A percentile compares a stretch with the other conserved stretches of the same genome.
Evolutionary conservation across 1,284 basidiomycete genomes (phyloP).

Genomic region (Fistulina hepatica): DNA sequence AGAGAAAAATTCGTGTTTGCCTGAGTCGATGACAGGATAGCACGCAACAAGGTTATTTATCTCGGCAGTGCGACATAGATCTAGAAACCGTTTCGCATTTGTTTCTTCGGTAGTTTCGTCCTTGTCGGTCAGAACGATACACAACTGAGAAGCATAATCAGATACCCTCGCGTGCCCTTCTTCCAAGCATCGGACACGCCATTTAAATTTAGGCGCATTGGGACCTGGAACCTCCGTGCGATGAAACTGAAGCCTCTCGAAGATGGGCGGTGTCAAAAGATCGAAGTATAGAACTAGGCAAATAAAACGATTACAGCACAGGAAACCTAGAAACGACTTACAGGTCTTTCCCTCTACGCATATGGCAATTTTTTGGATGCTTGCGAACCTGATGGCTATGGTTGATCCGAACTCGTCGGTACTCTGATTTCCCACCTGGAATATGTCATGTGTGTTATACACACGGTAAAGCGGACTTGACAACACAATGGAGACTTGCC

Average conservation of each 20-base stretch:
- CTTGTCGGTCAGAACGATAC: constrained; percentile 40
- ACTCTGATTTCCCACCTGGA: constrained; percentile 43
- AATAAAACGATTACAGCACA: constrained; percentile 23
- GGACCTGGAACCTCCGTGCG: constrained; percentile 37
- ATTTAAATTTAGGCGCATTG: constrained; percentile 33
- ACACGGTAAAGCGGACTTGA: constrained; percentile 4
- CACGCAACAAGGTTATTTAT: constrained; percentile 26
- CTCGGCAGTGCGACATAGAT: constrained; percentile 43
- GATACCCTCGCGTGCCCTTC: constrained; percentile 42
- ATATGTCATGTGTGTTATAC: constrained; percentile 3
- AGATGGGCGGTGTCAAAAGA: constrained; percentile 44
- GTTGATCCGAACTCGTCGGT: constrained; percentile 39
- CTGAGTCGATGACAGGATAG: constrained; percentile 32
- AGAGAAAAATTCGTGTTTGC: constrained; percentile 37
- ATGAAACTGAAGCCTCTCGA: constrained; percentile 49
- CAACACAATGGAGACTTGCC: constrained; percentile 24
- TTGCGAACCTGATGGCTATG: constrained; percentile 44
- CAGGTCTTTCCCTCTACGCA: constrained; percentile 42
- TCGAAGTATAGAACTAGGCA: constrained; percentile 55
- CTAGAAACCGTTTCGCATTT: constrained; percentile 35
- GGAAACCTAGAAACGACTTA: constrained; percentile 16
- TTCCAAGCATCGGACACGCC: constrained; percentile 44
- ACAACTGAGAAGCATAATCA: constrained; percentile 55
- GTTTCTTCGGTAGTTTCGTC: constrained; percentile 30
- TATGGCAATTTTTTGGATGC: constrained; percentile 46